phyloP scores from a whole-genome alignment of 2,329 filamentous ascomycete genomes.

The Annulohypoxylon truncatum region DNA sequence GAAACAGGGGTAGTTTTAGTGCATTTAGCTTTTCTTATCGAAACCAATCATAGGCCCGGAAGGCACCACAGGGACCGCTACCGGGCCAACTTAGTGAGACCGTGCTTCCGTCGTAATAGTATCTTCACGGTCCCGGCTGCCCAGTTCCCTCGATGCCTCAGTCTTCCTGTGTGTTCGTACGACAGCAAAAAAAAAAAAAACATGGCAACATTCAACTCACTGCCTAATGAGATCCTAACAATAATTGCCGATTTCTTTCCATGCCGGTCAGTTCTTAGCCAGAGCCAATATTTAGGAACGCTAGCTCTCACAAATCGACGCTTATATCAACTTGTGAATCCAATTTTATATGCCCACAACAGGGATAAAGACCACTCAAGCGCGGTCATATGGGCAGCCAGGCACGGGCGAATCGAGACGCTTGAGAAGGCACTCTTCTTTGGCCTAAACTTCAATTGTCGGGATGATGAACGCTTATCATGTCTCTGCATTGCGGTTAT shows the following conservation, averaged over 20 bases:
- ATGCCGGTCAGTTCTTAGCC: background rate
- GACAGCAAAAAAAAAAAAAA: too few relatives aligned
- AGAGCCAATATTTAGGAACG: background rate
- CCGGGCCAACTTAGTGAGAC: too few relatives aligned
- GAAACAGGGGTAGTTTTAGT: too few relatives aligned
- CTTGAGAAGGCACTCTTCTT: slow-evolving; percentile 1
- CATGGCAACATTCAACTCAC: background rate
- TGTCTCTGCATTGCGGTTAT: background rate
- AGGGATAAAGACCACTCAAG: background rate
- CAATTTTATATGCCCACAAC: background rate
- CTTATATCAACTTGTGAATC: background rate
- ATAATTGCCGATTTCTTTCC: background rate
- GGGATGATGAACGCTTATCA: background rate
- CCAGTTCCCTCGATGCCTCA: too few relatives aligned
- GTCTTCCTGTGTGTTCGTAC: too few relatives aligned
- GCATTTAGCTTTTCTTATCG: too few relatives aligned
- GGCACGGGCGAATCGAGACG: background rate
- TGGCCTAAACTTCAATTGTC: background rate
- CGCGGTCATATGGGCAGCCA: background rate
- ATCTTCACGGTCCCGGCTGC: too few relatives aligned
- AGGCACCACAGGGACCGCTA: too few relatives aligned
- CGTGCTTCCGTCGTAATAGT: too few relatives aligned
- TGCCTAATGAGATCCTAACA: background rate
- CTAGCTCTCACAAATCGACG: slow-evolving; percentile 3
- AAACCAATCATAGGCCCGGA: too few relatives aligned